Conservation (phyloP, 345 rosid genomes). For the Firmiana major region DNA sequence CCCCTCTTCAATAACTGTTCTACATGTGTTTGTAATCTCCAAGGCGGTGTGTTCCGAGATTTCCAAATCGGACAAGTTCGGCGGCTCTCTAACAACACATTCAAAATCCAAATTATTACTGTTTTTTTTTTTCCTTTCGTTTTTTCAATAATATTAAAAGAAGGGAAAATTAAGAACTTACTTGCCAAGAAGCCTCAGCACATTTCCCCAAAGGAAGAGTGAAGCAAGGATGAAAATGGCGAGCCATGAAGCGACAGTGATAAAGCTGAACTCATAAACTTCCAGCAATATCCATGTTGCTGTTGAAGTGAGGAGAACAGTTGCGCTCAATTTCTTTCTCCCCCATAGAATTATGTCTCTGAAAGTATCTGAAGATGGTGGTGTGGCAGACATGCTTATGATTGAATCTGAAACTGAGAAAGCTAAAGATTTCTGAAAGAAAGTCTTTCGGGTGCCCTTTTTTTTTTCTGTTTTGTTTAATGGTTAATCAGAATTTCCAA, state of each 20-base stretch:
- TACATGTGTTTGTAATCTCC: conserved; percentile 26
- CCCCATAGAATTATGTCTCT: conserved; percentile 50
- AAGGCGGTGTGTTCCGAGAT: conserved; percentile 29
- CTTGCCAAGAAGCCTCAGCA: conserved; percentile 52
- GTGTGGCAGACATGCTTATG: conserved; percentile 1
- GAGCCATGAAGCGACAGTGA: conserved; percentile 45
- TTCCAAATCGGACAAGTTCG: conserved; percentile 33
- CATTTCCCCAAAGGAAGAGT: conserved; percentile 44
- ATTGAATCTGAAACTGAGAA: background rate
- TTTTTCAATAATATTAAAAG: background rate
- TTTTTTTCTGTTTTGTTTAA: background rate
- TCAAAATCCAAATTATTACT: background rate
- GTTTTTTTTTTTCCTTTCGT: background rate
- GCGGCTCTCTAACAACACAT: conserved; percentile 31
- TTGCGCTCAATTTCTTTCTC: conserved; percentile 38
- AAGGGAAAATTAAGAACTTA: background rate
- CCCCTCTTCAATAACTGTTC: conserved; percentile 23
- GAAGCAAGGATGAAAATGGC: conserved; percentile 30
- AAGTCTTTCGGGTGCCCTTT: background rate
- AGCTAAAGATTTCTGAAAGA: background rate
- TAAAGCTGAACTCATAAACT: conserved; percentile 34
- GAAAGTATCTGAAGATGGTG: conserved; percentile 10
- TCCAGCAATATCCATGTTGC: conserved; percentile 39
- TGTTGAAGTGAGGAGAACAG: conserved; percentile 29
- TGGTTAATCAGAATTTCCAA: background rate